These are phyloP conservation scores for Fusarium odoratissimum DNA, from an alignment of 2,329 filamentous ascomycete species.

Conservation along the genomic window DNA sequence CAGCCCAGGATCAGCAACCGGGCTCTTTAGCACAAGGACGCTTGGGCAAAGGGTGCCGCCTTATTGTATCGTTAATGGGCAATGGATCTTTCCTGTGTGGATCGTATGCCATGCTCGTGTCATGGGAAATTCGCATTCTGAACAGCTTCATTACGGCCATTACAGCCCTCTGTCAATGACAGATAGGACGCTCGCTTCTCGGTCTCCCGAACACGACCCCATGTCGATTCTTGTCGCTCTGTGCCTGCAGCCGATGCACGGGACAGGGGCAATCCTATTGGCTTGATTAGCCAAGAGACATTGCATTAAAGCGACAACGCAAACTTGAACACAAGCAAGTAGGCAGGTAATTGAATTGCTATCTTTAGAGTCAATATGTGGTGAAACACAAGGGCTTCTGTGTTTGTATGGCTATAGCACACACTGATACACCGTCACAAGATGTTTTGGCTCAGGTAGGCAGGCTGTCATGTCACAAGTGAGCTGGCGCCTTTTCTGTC, in stretches of 20 bases:
- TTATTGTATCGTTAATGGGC: not conserved
- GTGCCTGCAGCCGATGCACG: conserved; percentile 7
- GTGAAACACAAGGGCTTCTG: conserved; percentile 27
- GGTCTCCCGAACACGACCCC: conserved; percentile 21
- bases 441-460: not conserved
- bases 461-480: conserved; percentile 10
- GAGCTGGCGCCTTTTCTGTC: conserved; percentile 2
- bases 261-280: conserved; percentile 21
- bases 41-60: not conserved
- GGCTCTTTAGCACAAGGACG: conserved; percentile 1
- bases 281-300: conserved; percentile 10
- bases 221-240: conserved; percentile 2
- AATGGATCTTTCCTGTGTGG: conserved; percentile 5
- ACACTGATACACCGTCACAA: conserved; percentile 13
- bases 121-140: conserved; percentile 20
- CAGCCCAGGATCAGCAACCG: conserved; percentile 16
- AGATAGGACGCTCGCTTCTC: not conserved
- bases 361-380: conserved; percentile 34
- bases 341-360: not conserved
- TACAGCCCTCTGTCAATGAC: not conserved
- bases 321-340: not conserved
- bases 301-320: not conserved
- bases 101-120: conserved; percentile 17
- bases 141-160: conserved; percentile 4
- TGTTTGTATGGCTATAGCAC: not conserved